Evolutionary conservation across 2,329 filamentous ascomycete genomes (phyloP).

Genomic region (Neonectria sp.): DNA sequence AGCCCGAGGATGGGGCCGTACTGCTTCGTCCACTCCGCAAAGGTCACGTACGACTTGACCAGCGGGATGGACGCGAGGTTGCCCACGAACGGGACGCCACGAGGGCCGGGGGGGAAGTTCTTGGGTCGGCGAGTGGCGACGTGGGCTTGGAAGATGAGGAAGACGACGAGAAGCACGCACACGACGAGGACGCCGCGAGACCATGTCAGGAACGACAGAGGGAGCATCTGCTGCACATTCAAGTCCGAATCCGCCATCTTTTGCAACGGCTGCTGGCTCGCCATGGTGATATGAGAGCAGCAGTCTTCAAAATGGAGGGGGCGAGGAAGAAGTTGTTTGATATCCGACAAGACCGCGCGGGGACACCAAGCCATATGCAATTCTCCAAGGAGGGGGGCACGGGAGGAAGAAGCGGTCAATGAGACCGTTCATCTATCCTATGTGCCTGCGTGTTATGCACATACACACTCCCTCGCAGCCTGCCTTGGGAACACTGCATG

Average conservation of each 20-base stretch:
- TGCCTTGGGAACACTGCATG: background rate
- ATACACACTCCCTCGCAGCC: background rate
- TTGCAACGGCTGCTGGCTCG: conserved; percentile 6
- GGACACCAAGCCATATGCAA: conserved; percentile 5
- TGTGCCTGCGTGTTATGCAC: background rate
- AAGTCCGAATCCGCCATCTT: background rate
- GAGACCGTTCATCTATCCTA: background rate
- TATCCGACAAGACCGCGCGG: background rate
- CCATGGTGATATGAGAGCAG: conserved; percentile 7
- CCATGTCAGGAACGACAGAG: background rate
- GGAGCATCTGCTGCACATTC: background rate
- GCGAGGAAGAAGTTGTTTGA: background rate
- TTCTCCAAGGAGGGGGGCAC: background rate
- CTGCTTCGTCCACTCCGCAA: conserved; percentile 51
- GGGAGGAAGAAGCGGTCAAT: background rate
- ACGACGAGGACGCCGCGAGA: background rate
- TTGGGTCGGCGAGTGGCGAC: conserved; percentile 26
- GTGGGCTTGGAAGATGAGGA: conserved; percentile 9
- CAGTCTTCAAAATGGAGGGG: background rate
- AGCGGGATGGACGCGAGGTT: conserved; percentile 48
- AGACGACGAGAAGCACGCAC: background rate
- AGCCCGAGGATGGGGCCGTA: conserved; percentile 55
- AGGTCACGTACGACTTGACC: conserved; percentile 44
- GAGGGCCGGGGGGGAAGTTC: conserved; percentile 32
- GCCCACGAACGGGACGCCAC: conserved; percentile 41